These are phyloP conservation scores for Fusarium abutilonis DNA, from an alignment of 2,329 filamentous ascomycete species.

Conservation along the genomic window DNA sequence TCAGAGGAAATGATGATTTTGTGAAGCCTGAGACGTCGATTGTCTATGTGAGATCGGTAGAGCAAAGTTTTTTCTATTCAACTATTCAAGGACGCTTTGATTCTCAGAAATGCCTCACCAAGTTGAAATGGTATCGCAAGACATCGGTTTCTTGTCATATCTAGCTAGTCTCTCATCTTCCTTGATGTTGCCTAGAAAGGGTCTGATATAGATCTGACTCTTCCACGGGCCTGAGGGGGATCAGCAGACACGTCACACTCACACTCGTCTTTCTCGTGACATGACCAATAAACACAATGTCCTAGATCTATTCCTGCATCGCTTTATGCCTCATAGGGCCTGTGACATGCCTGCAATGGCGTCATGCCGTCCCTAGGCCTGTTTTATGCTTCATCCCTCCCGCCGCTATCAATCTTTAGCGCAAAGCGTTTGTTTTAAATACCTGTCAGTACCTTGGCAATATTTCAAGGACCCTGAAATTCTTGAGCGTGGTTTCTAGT, in stretches of 20 bases:
- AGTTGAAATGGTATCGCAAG: conserved; percentile 24
- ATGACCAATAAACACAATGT: conserved; percentile 28
- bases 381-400: conserved; percentile 10
- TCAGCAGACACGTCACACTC: conserved; percentile 45
- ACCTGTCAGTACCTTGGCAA: conserved; percentile 5
- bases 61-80: conserved; percentile 12
- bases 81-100: background rate
- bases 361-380: conserved; percentile 33
- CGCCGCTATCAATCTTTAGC: conserved; percentile 2
- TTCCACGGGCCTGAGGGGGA: conserved; percentile 28
- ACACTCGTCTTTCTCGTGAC: conserved; percentile 9
- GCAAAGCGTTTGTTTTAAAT: conserved; percentile 5
- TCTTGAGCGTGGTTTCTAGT: too few relatives aligned
- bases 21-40: background rate
- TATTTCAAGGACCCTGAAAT: background rate
- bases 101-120: background rate
- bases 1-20: background rate
- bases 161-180: background rate
- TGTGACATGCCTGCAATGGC: conserved; percentile 33
- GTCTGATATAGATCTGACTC: conserved; percentile 9
- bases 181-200: conserved; percentile 13
- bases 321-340: conserved; percentile 23
- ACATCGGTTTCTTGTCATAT: conserved; percentile 5
- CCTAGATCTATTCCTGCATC: conserved; percentile 23
- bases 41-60: conserved; percentile 1